phyloP scores from a whole-genome alignment of 176 grass and related monocot species.

The Chrysopogon serrulatus region DNA sequence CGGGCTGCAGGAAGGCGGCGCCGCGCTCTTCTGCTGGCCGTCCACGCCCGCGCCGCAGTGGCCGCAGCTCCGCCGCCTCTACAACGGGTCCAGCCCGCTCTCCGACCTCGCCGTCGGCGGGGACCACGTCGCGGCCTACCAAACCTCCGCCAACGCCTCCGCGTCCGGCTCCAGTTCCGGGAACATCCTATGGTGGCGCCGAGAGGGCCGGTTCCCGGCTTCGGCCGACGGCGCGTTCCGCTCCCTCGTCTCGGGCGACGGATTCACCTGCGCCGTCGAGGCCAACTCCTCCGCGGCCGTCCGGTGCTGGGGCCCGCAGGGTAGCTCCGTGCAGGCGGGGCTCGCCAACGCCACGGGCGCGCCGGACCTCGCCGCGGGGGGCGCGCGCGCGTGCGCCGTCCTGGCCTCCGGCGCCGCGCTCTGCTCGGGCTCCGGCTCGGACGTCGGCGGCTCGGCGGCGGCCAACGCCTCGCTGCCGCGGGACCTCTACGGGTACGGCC shows the following conservation, averaged over 20 bases:
- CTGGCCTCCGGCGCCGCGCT: constrained; percentile 9
- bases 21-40: constrained; percentile 81
- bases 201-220: neutral
- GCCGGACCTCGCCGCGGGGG: constrained; percentile 43
- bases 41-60: neutral
- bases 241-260: constrained; percentile 63
- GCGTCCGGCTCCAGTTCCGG: neutral
- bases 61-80: constrained; percentile 27
- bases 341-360: constrained; percentile 33
- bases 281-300: constrained; percentile 25
- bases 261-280: constrained; percentile 63
- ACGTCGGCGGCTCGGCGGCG: neutral
- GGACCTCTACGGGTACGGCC: constrained; percentile 27
- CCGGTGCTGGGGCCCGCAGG: constrained; percentile 51
- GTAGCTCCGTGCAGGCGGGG: constrained; percentile 8
- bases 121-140: constrained; percentile 56
- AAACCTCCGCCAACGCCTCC: neutral
- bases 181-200: constrained; percentile 61
- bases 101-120: constrained; percentile 49
- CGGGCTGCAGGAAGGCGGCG: constrained; percentile 24
- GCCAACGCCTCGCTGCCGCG: neutral
- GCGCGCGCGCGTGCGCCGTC: constrained; percentile 47
- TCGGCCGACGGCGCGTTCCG: neutral
- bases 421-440: constrained; percentile 17
- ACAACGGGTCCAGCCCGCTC: constrained; percentile 13